Evolutionary conservation across 106 monocot genomes (phyloP).

Genomic region (Cymbidium sinense): DNA sequence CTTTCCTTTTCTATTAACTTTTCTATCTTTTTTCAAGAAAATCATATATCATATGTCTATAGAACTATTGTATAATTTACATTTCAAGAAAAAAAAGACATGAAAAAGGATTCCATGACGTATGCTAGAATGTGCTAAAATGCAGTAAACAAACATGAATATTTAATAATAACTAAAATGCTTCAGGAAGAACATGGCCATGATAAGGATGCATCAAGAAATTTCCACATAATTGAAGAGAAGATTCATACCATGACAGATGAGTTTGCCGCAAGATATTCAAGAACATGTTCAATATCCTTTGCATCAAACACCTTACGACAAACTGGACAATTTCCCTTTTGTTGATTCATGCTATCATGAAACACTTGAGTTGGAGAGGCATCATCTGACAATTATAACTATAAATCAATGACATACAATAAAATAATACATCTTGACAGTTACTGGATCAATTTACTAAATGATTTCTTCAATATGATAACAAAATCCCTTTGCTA

Average conservation of each 20-base stretch:
- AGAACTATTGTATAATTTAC: background rate
- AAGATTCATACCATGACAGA: constrained; percentile 39
- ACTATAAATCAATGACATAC: background rate
- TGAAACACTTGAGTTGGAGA: constrained; percentile 44
- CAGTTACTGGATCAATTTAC: background rate
- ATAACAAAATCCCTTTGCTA: background rate
- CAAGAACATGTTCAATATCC: constrained; percentile 80
- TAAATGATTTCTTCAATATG: background rate
- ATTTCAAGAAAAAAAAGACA: background rate
- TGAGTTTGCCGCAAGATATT: constrained; percentile 38
- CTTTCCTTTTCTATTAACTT: background rate
- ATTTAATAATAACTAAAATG: background rate
- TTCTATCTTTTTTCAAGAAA: background rate
- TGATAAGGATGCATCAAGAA: background rate
- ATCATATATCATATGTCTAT: background rate
- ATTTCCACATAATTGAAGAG: background rate
- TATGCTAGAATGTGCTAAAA: background rate
- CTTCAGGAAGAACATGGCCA: background rate
- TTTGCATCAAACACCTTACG: constrained; percentile 65
- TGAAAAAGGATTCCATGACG: background rate
- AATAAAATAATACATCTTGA: background rate
- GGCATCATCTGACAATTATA: constrained; percentile 6
- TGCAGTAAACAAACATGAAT: background rate
- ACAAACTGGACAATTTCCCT: constrained; percentile 81
- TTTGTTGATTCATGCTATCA: constrained; percentile 14